phyloP scores from a whole-genome alignment of 768 basidiomycete species.

The Gymnopilus junonius region DNA sequence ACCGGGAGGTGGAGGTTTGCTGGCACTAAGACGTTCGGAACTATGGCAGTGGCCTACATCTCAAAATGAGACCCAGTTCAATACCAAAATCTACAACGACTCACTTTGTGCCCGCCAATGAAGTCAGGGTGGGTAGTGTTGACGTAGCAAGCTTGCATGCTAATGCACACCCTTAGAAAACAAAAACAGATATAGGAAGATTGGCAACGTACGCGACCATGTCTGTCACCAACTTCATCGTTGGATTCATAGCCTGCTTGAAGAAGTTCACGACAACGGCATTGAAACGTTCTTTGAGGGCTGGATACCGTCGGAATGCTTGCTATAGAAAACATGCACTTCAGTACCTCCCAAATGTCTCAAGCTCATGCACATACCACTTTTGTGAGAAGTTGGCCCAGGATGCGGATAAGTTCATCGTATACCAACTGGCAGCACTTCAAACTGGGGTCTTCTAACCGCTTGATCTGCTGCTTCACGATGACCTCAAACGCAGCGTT shows the following conservation, averaged over 20 bases:
- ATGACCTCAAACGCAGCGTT: slow-evolving; percentile 98
- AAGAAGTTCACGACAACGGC: slow-evolving; percentile 95
- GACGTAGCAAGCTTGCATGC: slow-evolving; percentile 98
- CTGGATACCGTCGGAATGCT: slow-evolving; percentile 96
- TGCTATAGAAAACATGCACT: slow-evolving; percentile 52
- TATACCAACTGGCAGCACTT: slow-evolving; percentile 97
- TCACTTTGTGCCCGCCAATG: slow-evolving; percentile 89
- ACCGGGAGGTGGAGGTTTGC: slow-evolving; percentile 59
- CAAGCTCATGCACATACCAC: slow-evolving; percentile 58
- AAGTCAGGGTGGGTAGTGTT: slow-evolving; percentile 99
- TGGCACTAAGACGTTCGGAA: slow-evolving; percentile 82
- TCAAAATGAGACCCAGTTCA: background rate
- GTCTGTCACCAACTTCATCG: slow-evolving; percentile 92
- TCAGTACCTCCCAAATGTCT: background rate
- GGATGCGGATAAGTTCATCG: slow-evolving; percentile 95
- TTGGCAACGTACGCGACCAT: slow-evolving; percentile 77
- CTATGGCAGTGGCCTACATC: slow-evolving; percentile 82
- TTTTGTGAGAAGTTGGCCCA: slow-evolving; percentile 88
- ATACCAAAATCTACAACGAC: slow-evolving; percentile 9
- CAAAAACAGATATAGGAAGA: background rate
- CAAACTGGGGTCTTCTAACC: slow-evolving; percentile 90
- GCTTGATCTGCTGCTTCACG: slow-evolving; percentile 98
- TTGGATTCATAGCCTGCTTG: slow-evolving; percentile 92
- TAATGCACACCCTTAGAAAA: slow-evolving; percentile 30
- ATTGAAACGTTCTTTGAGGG: slow-evolving; percentile 96